Evolutionary conservation across 1,284 basidiomycete genomes (phyloP).

Genomic region (Wallemia mellicola): DNA sequence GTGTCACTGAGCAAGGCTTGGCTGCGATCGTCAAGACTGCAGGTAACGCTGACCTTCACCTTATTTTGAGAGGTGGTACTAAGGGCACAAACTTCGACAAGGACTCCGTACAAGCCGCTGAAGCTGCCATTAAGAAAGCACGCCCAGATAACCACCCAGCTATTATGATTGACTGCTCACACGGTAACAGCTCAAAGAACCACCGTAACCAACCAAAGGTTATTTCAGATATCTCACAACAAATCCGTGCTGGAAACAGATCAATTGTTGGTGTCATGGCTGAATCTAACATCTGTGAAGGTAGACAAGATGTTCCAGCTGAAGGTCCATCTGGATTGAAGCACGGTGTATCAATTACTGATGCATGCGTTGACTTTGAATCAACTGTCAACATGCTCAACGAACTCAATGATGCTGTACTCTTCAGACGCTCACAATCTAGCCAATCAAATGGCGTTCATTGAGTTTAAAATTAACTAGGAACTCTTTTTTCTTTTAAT

Average conservation of each 20-base stretch:
- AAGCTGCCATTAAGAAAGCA: conserved; percentile 35
- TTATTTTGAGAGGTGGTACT: conserved; percentile 63
- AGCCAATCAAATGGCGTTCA: background rate
- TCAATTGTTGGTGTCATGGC: conserved; percentile 96
- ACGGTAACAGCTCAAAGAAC: conserved; percentile 30
- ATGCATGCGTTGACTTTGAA: conserved; percentile 13
- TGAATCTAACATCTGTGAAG: conserved; percentile 70
- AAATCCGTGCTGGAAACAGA: conserved; percentile 32
- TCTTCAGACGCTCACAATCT: conserved; percentile 4
- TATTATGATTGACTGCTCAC: conserved; percentile 66
- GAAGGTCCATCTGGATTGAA: conserved; percentile 44
- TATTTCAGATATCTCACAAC: conserved; percentile 22
- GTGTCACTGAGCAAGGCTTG: conserved; percentile 69
- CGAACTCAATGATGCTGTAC: conserved; percentile 27
- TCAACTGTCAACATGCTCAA: conserved; percentile 33
- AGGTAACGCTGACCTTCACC: conserved; percentile 66
- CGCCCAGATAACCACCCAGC: conserved; percentile 16
- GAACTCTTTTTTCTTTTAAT: too few species aligned
- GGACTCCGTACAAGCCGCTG: conserved; percentile 43
- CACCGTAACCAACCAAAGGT: conserved; percentile 26
- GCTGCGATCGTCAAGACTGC: conserved; percentile 72
- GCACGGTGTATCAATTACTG: conserved; percentile 69
- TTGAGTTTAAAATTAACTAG: background rate
- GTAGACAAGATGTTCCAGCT: conserved; percentile 50
- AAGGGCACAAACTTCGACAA: conserved; percentile 57